These are phyloP conservation scores for Penicillium ochrochloron DNA, from an alignment of 495 filamentous ascomycete species.

Conservation along the genomic window DNA sequence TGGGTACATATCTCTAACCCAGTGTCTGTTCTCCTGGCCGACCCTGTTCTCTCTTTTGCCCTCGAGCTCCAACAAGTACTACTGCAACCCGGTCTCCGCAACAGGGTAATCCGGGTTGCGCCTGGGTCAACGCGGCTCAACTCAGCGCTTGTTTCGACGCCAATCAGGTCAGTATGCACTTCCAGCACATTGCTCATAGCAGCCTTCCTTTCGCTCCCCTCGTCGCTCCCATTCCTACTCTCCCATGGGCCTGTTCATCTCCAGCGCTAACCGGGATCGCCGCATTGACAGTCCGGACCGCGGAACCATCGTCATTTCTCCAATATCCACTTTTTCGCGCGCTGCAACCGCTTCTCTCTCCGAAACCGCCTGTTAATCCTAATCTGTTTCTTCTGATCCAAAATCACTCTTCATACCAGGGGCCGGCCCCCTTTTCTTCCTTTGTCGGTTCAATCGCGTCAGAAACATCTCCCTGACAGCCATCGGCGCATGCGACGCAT, in stretches of 20 bases:
- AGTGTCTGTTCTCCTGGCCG: slow-evolving; percentile 22
- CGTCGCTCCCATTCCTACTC: not conserved
- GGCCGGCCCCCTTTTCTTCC: slow-evolving; percentile 25
- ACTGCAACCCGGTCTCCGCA: slow-evolving; percentile 19
- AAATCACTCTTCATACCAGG: slow-evolving; percentile 13
- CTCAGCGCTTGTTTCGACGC: slow-evolving; percentile 6
- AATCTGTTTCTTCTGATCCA: slow-evolving; percentile 12
- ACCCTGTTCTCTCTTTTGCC: slow-evolving; percentile 21
- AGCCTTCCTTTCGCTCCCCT: not conserved
- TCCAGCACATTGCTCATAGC: not conserved
- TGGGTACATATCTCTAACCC: slow-evolving; percentile 22
- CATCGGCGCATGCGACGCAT: slow-evolving; percentile 21
- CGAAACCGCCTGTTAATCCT: slow-evolving; percentile 20
- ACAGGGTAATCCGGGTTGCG: slow-evolving; percentile 18
- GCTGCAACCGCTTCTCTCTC: slow-evolving; percentile 6
- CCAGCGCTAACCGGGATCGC: slow-evolving; percentile 25
- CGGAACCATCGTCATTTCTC: slow-evolving; percentile 30
- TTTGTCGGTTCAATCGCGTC: not conserved
- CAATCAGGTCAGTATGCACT: slow-evolving; percentile 13
- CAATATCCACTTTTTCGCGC: slow-evolving; percentile 30
- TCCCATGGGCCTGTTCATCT: slow-evolving; percentile 14
- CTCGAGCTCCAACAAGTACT: slow-evolving; percentile 15
- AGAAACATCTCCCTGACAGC: slow-evolving; percentile 6
- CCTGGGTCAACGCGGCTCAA: slow-evolving; percentile 11
- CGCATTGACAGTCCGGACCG: slow-evolving; percentile 26